phyloP scores from a whole-genome alignment of 345 rosid species.

The Adansonia digitata region DNA sequence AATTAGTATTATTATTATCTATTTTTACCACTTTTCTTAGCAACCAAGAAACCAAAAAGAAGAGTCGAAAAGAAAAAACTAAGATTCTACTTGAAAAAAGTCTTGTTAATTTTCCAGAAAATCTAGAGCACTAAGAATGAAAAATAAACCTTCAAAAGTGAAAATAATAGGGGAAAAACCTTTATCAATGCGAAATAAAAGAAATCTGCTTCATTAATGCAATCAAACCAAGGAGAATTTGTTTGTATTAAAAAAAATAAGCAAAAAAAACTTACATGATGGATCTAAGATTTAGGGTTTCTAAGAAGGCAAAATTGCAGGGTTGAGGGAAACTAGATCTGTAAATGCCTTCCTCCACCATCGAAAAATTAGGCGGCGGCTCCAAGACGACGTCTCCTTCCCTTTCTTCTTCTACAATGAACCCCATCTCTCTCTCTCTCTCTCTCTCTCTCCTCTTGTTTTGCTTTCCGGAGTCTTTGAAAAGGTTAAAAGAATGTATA shows the following conservation, averaged over 20 bases:
- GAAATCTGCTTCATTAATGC: not conserved
- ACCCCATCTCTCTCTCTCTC: conserved; percentile 24
- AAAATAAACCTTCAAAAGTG: not conserved
- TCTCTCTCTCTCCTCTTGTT: too few relatives aligned
- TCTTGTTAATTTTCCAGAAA: not conserved
- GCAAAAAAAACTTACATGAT: conserved; percentile 41
- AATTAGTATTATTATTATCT: not conserved
- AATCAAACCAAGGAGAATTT: not conserved
- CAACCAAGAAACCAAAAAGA: not conserved
- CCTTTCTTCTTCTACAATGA: conserved; percentile 23
- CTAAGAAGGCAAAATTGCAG: conserved; percentile 49
- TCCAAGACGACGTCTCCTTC: conserved; percentile 25
- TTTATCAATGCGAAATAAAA: not conserved
- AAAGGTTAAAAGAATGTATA: too few relatives aligned
- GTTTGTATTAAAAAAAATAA: not conserved
- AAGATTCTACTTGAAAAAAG: too few relatives aligned
- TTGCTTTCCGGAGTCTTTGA: not conserved
- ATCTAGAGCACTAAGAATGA: not conserved
- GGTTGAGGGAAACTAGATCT: conserved; percentile 68
- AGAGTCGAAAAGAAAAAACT: not conserved
- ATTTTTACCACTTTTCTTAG: not conserved
- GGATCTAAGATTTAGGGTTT: conserved; percentile 68
- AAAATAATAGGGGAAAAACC: not conserved
- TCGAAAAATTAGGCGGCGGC: conserved; percentile 71
- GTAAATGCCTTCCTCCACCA: conserved; percentile 76